Base-by-base conservation (phyloP, 2,329 filamentous ascomycete species). In the Aspergillus uvarum region DNA sequence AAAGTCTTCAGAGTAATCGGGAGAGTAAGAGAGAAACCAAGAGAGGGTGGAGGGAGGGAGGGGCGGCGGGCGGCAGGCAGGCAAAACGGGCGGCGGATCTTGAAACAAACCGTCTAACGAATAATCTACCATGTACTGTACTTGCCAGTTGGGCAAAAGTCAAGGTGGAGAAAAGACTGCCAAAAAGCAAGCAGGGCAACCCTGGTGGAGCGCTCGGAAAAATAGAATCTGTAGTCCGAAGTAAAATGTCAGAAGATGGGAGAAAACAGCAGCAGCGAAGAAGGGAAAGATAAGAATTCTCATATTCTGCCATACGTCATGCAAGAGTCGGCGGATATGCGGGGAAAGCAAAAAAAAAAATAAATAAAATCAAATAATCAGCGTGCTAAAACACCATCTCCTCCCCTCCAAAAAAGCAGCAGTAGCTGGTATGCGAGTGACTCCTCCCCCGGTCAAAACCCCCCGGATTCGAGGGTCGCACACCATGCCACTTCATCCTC, bases 271-370 rank as follows among this genome's bases (percentile, higher is more conserved):
- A 29, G 42, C 53, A 57, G 51, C 44, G 48, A 32, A 42, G n/a
- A 11, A 31, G 16, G 32, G n/a, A 51, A 52, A 51, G 31, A 51
- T 16, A 54, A 32, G 32, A 24, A 31, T 26, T 16, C 24, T 26
- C 47, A 35, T 24, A 47, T 29, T 29, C 47, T 22, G 22, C 22
- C 49, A 54, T 61, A 62, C 60, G 56, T 62, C 60, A 61, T 58
- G 42, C n/a, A 21, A 21, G 19, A 31, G 26, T 50, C 48, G 48
- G 14, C 48, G 32, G 51, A 32, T 16, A 19, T 55, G 53, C 53
- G 53, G 53, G 53, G 53, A 48, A 47, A 21, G 6, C 12, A 44
- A 29, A 44, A 7, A 16, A 22, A 22, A 22, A 22, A 22, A 22
- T n/a, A n/a, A n/a, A n/a, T n/a, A n/a, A n/a, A n/a, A n/a, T n/a